These are phyloP conservation scores for Fistulinella prunicolor DNA, from an alignment of 768 basidiomycete genomes.

Conservation along the genomic window DNA sequence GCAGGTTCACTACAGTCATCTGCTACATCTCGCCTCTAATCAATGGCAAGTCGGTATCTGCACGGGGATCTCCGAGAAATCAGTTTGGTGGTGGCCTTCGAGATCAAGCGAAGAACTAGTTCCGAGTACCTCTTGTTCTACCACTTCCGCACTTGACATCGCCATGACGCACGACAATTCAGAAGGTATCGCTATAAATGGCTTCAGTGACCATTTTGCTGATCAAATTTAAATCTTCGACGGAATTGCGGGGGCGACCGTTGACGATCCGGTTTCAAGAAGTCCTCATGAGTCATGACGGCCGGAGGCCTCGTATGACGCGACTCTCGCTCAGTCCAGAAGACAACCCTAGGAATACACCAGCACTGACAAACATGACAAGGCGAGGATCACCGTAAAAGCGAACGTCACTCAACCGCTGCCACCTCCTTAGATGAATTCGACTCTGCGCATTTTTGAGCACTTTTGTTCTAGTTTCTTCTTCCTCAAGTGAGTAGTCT, in stretches of 20 bases:
- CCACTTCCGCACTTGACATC: slow-evolving; percentile 35
- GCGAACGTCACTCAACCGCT: slow-evolving; percentile 12
- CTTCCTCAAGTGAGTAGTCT: slow-evolving; percentile 31
- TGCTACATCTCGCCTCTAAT: slow-evolving; percentile 40
- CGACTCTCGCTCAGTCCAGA: slow-evolving; percentile 5
- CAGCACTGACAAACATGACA: slow-evolving; percentile 15
- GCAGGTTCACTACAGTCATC: slow-evolving; percentile 33
- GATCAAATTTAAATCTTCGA: slow-evolving; percentile 10
- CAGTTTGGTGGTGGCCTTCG: slow-evolving; percentile 1
- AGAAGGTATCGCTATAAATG: slow-evolving; percentile 28
- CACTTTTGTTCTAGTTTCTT: slow-evolving; percentile 13
- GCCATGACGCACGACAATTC: slow-evolving; percentile 27
- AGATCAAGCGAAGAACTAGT: slow-evolving; percentile 41
- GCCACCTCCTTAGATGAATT: neutral
- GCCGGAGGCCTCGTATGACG: neutral
- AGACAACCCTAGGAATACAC: slow-evolving; percentile 16
- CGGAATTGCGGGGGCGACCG: slow-evolving; percentile 15
- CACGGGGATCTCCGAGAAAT: slow-evolving; percentile 27
- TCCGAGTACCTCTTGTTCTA: slow-evolving; percentile 50
- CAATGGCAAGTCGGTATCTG: slow-evolving; percentile 49
- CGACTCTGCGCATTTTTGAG: slow-evolving; percentile 8
- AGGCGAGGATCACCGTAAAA: neutral
- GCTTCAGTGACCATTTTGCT: neutral
- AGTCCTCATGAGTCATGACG: slow-evolving; percentile 1
- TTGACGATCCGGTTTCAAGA: slow-evolving; percentile 11